Conservation (phyloP, 345 rosid species). For the Gossypioides kirkii region DNA sequence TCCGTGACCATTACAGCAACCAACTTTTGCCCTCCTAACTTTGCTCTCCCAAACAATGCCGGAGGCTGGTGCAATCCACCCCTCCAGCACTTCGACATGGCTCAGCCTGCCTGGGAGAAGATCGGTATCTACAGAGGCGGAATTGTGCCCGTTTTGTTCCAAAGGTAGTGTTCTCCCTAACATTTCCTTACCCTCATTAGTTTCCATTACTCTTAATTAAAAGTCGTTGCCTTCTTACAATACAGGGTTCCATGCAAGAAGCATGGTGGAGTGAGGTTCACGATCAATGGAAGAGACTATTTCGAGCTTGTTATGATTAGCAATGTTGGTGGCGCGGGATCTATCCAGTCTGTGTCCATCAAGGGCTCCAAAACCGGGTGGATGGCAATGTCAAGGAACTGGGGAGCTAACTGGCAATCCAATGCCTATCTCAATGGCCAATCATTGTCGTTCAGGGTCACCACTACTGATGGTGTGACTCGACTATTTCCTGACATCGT, state of each 20-base stretch:
- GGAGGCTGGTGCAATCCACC: conserved; percentile 99
- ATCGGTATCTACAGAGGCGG: conserved; percentile 83
- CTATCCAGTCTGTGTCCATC: conserved; percentile 53
- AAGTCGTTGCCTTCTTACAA: not conserved
- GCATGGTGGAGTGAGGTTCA: conserved; percentile 85
- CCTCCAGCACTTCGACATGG: conserved; percentile 90
- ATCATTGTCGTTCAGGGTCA: conserved; percentile 66
- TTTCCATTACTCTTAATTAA: not conserved
- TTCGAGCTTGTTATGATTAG: conserved; percentile 72
- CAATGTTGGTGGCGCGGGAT: conserved; percentile 76
- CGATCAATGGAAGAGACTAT: conserved; percentile 69
- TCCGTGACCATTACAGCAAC: conserved; percentile 64
- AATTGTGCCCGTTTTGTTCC: conserved; percentile 74
- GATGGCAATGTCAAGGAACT: conserved; percentile 83
- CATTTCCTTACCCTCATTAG: not conserved
- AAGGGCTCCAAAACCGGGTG: conserved; percentile 76
- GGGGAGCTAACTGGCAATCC: conserved; percentile 98
- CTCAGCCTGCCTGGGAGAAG: conserved; percentile 87
- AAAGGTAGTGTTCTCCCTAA: conserved; percentile 36
- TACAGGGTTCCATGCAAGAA: conserved; percentile 83
- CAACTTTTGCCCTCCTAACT: conserved; percentile 78
- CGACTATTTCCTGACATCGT: conserved; percentile 39
- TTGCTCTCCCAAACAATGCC: conserved; percentile 50
- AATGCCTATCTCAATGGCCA: conserved; percentile 80
- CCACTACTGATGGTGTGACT: conserved; percentile 61